Evolutionary conservation across 495 filamentous ascomycete species (phyloP), one percentile per base, ranked within the genome.

Genomic region (Penicillium argentinense): DNA sequence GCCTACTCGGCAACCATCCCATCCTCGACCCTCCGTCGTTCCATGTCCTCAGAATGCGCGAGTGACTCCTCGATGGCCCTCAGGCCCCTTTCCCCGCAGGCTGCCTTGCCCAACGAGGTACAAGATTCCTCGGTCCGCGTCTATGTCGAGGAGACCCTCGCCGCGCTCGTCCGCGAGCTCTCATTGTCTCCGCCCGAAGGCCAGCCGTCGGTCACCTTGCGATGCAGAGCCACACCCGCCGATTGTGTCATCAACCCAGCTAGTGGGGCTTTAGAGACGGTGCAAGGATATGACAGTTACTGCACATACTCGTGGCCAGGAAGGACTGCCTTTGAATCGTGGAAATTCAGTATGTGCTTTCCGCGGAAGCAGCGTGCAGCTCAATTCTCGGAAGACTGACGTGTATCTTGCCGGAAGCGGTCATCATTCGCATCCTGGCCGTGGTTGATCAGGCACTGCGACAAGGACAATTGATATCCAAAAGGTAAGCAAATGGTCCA

Each of bases 361-460:
- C 21, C 12, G 6, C n/a, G 33, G 9, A 18, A 2, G n/a, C 21
- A 9, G 18, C 6, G 23, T 17, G 9, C n/a, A n/a, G n/a, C n/a
- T n/a, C n/a, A n/a, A n/a, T n/a, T n/a, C n/a, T n/a, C n/a, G n/a
- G n/a, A n/a, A n/a, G n/a, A n/a, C n/a, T n/a, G n/a, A n/a, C n/a
- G n/a, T n/a, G n/a, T n/a, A n/a, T n/a, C n/a, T n/a, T n/a, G n/a
- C n/a, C n/a, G n/a, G n/a, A n/a, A 85, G 82, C 75, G 50, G 72
- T 81, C 4, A 64, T 85, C 7, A 64, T 92, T 44, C 79, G 82
- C 7, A 80, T 95, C 29, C 72, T 95, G 8, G 77, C 85, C 41
- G 66, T 88, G 8, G 79, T 89, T 32, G 82, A 88, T 41, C 79
- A 87, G 45, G 84, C 86, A 1, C 60, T 95, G 4, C 59, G 77